Evolutionary conservation across 1,284 basidiomycete genomes (phyloP).

Genomic region (Sporisorium iseilematis-ciliati): DNA sequence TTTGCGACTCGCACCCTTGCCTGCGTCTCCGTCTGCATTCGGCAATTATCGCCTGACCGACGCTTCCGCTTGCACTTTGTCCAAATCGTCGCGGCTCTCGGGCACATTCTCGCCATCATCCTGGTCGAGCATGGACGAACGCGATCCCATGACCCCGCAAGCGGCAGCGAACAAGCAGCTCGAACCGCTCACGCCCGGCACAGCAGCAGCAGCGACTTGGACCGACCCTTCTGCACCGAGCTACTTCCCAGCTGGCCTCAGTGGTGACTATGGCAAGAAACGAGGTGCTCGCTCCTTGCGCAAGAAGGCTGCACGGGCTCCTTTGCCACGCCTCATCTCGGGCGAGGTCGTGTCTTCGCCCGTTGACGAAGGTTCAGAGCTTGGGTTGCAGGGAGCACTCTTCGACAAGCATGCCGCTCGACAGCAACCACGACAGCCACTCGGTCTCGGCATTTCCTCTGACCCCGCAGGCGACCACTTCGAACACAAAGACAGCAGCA

Average conservation of each 20-base stretch:
- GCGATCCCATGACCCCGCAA: constrained; percentile 26
- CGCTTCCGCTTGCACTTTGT: background rate
- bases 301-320: constrained; percentile 29
- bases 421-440: background rate
- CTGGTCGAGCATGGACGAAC: constrained; percentile 30
- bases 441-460: background rate
- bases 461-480: background rate
- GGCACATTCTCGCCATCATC: constrained; percentile 8
- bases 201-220: constrained; percentile 54
- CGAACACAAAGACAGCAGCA: background rate
- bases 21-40: constrained; percentile 31
- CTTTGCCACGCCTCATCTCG: constrained; percentile 26
- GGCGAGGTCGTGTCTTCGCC: constrained; percentile 33
- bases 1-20: constrained; percentile 29
- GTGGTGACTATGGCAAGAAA: constrained; percentile 3
- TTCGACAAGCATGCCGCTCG: background rate
- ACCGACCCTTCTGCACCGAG: constrained; percentile 43
- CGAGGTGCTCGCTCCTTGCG: constrained; percentile 11
- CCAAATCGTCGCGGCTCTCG: background rate
- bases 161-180: constrained; percentile 3
- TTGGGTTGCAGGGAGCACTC: background rate
- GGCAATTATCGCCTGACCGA: constrained; percentile 37
- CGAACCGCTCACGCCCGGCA: constrained; percentile 35
- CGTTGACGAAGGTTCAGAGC: constrained; percentile 3
- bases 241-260: constrained; percentile 43